Evolutionary conservation across 2,329 filamentous ascomycete genomes (phyloP).

Genomic region (Fusarium pseudoanthophilum): DNA sequence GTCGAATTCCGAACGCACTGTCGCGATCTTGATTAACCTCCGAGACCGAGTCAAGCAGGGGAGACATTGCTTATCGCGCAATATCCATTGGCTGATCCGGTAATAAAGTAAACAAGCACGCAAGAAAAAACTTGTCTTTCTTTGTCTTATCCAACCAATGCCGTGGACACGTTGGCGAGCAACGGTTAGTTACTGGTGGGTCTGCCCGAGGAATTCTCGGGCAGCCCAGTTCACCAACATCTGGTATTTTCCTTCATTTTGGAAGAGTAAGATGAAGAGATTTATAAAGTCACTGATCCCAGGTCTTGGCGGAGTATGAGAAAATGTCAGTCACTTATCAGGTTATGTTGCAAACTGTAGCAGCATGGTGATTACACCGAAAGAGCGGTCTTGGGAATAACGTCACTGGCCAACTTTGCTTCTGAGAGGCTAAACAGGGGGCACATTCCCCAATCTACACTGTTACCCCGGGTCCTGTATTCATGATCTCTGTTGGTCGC

Average conservation of each 20-base stretch:
- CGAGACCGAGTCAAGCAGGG: conserved; percentile 15
- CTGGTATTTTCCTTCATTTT: conserved; percentile 30
- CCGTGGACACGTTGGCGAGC: conserved; percentile 39
- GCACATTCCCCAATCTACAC: conserved; percentile 7
- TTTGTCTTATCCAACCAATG: conserved; percentile 35
- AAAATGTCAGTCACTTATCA: conserved; percentile 28
- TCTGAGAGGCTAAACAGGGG: conserved; percentile 33
- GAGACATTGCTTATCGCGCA: conserved; percentile 26
- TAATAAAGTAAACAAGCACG: conserved; percentile 25
- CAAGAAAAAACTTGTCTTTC: conserved; percentile 21
- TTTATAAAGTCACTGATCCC: conserved; percentile 29
- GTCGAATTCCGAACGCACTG: conserved; percentile 2
- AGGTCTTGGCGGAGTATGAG: not conserved
- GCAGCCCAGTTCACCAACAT: conserved; percentile 14
- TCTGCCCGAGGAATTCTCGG: conserved; percentile 41
- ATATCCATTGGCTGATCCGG: conserved; percentile 27
- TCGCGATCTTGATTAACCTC: conserved; percentile 10
- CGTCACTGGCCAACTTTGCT: conserved; percentile 27
- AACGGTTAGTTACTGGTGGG: conserved; percentile 42
- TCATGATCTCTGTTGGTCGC: conserved; percentile 5
- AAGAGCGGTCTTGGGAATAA: conserved; percentile 23
- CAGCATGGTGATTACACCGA: not conserved
- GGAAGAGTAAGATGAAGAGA: not conserved
- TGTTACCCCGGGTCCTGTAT: conserved; percentile 31
- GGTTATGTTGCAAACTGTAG: conserved; percentile 14